These are phyloP conservation scores for Atalantia buxifolia DNA, from an alignment of 345 rosid genomes.

Conservation along the genomic window DNA sequence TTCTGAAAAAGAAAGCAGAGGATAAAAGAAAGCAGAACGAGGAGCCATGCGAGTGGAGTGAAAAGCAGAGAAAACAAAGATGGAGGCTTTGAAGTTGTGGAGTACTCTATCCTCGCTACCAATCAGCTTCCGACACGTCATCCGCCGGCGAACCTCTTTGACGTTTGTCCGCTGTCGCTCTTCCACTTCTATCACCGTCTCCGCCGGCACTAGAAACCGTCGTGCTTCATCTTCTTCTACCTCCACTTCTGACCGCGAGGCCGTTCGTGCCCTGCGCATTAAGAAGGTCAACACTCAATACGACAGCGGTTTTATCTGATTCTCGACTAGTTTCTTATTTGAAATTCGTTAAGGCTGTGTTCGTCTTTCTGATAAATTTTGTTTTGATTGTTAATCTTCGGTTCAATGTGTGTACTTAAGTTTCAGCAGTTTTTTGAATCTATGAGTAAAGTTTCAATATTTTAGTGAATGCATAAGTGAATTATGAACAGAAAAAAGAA, in stretches of 20 bases:
- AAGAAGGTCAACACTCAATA: slow-evolving; percentile 48
- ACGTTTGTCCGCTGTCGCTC: background rate
- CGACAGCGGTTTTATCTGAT: no score
- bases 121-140: slow-evolving; percentile 27
- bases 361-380: background rate
- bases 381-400: background rate
- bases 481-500: background rate
- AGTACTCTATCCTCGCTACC: slow-evolving; percentile 52
- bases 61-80: background rate
- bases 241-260: slow-evolving; percentile 89
- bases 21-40: background rate
- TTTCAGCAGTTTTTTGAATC: background rate
- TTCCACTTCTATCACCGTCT: slow-evolving; percentile 26
- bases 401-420: background rate
- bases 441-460: background rate
- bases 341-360: background rate
- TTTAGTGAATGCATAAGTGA: background rate
- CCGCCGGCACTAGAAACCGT: slow-evolving; percentile 42
- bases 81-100: slow-evolving; percentile 83
- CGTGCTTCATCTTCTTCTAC: slow-evolving; percentile 47
- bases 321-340: background rate
- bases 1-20: background rate
- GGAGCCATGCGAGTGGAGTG: background rate
- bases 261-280: slow-evolving; percentile 82
- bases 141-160: slow-evolving; percentile 10